phyloP scores from a whole-genome alignment of 768 basidiomycete species.

The Terana coerulea region DNA sequence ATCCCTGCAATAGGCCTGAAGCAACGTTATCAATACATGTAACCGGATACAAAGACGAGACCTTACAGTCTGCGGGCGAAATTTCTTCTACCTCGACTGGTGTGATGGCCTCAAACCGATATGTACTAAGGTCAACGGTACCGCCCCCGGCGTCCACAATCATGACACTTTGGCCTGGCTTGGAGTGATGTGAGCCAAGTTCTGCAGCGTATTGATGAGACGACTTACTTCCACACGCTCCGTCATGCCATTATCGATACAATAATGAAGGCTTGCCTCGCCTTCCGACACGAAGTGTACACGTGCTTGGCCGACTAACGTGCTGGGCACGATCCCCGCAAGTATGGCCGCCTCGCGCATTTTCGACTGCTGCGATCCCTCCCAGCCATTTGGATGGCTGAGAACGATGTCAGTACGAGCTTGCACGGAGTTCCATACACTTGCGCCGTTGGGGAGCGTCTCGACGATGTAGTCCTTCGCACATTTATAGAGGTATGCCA shows the following conservation, averaged over 20 bases:
- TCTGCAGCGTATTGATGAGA: constrained; percentile 26
- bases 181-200: neutral
- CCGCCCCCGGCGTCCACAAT: constrained; percentile 51
- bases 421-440: constrained; percentile 43
- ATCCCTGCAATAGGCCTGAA: constrained; percentile 38
- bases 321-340: constrained; percentile 50
- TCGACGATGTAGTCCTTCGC: constrained; percentile 1
- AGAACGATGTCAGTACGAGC: constrained; percentile 46
- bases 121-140: constrained; percentile 40
- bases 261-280: constrained; percentile 59
- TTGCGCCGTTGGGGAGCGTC: constrained; percentile 36
- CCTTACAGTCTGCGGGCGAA: constrained; percentile 31
- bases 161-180: constrained; percentile 35
- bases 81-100: constrained; percentile 31
- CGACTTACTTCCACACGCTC: constrained; percentile 13
- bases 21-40: neutral
- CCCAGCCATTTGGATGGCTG: constrained; percentile 66
- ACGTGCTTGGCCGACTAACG: constrained; percentile 34
- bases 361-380: constrained; percentile 51
- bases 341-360: constrained; percentile 50
- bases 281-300: constrained; percentile 55
- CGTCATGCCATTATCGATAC: constrained; percentile 26
- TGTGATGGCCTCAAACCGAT: constrained; percentile 8
- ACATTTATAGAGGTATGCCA: constrained; percentile 2
- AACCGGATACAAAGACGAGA: neutral